These are phyloP conservation scores for Drosera spatulata DNA, from an alignment of 179 eudicot genomes.

Conservation along the genomic window DNA sequence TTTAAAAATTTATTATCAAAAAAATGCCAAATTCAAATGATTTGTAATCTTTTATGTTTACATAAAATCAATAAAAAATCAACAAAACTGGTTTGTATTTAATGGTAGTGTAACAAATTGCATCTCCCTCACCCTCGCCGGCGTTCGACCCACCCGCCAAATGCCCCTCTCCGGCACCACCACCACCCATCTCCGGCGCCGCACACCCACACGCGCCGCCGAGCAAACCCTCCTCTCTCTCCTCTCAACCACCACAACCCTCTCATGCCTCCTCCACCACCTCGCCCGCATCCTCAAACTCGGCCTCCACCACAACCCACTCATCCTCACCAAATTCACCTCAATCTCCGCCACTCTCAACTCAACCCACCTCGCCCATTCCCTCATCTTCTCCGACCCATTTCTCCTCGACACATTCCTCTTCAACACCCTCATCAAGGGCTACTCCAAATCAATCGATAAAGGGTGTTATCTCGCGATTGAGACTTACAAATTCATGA, in stretches of 20 bases:
- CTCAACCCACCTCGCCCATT: constrained; percentile 27
- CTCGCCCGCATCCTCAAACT: constrained; percentile 35
- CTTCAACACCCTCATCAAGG: constrained; percentile 44
- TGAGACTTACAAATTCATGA: constrained; percentile 23
- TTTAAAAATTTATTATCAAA: too few species aligned
- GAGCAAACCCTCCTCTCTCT: constrained; percentile 36
- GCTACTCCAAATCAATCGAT: constrained; percentile 22
- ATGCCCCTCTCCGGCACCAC: too few species aligned
- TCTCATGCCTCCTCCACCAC: constrained; percentile 28
- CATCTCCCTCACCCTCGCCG: too few species aligned
- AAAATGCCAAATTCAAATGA: too few species aligned
- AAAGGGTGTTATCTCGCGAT: constrained; percentile 19
- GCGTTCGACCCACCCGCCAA: too few species aligned
- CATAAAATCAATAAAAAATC: too few species aligned
- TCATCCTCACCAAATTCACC: constrained; percentile 49
- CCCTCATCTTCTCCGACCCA: constrained; percentile 26
- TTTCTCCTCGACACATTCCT: constrained; percentile 38
- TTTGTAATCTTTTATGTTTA: too few species aligned
- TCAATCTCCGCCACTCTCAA: constrained; percentile 30
- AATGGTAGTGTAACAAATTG: too few species aligned
- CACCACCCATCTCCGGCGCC: too few species aligned
- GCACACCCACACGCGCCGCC: constrained; percentile 8
- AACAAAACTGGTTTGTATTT: too few species aligned
- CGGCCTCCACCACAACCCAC: constrained; percentile 39
- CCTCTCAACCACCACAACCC: constrained; percentile 30